phyloP scores from a whole-genome alignment of 2,329 filamentous ascomycete genomes.

The Talaromyces rugulosus region DNA sequence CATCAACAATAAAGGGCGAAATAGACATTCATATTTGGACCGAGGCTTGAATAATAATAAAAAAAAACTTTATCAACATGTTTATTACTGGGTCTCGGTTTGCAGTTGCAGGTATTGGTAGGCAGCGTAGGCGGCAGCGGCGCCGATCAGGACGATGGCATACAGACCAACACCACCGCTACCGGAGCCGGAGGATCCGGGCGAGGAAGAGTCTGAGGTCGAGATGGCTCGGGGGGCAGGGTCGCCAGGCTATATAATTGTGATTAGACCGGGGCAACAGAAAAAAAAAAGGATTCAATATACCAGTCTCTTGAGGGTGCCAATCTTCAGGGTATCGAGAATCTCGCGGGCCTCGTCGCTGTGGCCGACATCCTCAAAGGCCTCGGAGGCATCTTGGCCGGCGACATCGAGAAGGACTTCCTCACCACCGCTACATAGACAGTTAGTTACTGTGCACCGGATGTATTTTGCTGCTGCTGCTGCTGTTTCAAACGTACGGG shows the following conservation, averaged over 20 bases:
- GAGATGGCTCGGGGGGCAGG: conserved; percentile 63
- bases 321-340: conserved; percentile 70
- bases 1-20: not conserved
- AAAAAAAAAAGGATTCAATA: conserved; percentile 26
- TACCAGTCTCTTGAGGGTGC: conserved; percentile 76
- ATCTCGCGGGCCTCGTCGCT: conserved; percentile 97
- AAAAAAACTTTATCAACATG: not conserved
- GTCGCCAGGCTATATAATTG: conserved; percentile 62
- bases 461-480: not conserved
- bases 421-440: conserved; percentile 74
- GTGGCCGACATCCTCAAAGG: conserved; percentile 99
- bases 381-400: conserved; percentile 94
- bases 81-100: conserved; percentile 10
- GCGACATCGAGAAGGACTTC: conserved; percentile 95
- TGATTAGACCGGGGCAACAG: not conserved
- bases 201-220: conserved; percentile 42
- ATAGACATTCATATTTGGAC: not conserved
- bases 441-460: not conserved
- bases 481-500: conserved; percentile 56
- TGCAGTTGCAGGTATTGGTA: conserved; percentile 74
- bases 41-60: not conserved
- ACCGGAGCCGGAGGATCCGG: conserved; percentile 28
- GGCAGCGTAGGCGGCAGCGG: conserved; percentile 68
- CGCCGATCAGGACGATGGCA: conserved; percentile 73
- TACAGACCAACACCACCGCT: conserved; percentile 74